phyloP scores from a whole-genome alignment of 1,284 basidiomycete species.

The Sporisorium iseilematis-ciliati region DNA sequence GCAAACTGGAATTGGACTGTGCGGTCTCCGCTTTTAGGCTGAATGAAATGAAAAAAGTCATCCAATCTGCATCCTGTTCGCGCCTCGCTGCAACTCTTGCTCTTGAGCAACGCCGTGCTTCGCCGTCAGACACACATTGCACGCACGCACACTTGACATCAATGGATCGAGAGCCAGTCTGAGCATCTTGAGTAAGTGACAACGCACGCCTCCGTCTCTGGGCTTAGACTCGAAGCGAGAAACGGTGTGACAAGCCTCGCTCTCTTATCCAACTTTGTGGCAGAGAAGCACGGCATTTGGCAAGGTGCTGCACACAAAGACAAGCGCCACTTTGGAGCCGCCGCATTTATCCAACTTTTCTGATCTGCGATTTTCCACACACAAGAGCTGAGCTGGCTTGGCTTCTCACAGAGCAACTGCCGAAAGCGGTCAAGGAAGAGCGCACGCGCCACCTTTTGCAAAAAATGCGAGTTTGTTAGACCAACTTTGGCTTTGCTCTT shows the following conservation, averaged over 20 bases:
- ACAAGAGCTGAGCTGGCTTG: too few relatives aligned
- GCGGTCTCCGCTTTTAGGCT: neutral
- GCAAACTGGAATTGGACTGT: neutral
- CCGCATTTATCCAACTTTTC: neutral
- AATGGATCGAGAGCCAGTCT: neutral
- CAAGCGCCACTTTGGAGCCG: neutral
- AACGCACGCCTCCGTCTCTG: too few relatives aligned
- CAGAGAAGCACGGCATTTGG: too few relatives aligned
- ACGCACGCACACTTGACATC: neutral
- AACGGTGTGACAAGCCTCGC: neutral
- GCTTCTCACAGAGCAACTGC: neutral
- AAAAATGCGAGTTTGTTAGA: neutral
- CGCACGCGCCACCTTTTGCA: conserved; percentile 4
- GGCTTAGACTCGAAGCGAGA: neutral
- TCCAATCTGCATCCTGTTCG: neutral
- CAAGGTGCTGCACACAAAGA: neutral
- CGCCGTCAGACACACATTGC: neutral
- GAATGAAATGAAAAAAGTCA: neutral
- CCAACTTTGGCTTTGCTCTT: neutral
- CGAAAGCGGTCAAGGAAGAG: conserved; percentile 1
- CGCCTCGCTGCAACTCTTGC: neutral
- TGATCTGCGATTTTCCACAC: neutral
- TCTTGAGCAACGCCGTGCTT: neutral
- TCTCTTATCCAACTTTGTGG: neutral
- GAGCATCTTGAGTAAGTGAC: too few relatives aligned